These are phyloP conservation scores for Dionaea muscipula DNA, from an alignment of 179 eudicot genomes.

Conservation along the genomic window DNA sequence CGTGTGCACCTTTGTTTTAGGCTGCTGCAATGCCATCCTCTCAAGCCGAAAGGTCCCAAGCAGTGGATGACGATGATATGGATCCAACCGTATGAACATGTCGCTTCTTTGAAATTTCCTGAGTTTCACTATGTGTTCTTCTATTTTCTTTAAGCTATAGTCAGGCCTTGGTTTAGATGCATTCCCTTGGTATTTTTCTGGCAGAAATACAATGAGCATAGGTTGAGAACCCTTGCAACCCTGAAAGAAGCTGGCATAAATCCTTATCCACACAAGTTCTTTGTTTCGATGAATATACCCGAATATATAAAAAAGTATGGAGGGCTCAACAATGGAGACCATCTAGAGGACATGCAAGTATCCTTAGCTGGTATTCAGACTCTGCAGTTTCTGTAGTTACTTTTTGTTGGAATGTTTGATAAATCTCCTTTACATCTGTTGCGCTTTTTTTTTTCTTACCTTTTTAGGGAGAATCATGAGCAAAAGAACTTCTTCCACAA, in stretches of 20 bases:
- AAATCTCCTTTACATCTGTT: neutral
- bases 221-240: conserved; percentile 55
- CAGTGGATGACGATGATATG: conserved; percentile 81
- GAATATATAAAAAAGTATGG: conserved; percentile 56
- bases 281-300: conserved; percentile 33
- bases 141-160: neutral
- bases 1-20: conserved; percentile 16
- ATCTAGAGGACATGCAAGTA: conserved; percentile 56
- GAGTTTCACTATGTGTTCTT: neutral
- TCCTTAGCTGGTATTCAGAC: conserved; percentile 54
- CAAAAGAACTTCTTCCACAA: conserved; percentile 78
- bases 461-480: conserved; percentile 72
- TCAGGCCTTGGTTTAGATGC: neutral
- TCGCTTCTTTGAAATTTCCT: neutral
- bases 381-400: neutral
- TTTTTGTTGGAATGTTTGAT: neutral
- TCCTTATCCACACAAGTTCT: conserved; percentile 89
- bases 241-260: conserved; percentile 59
- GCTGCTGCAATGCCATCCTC: conserved; percentile 32
- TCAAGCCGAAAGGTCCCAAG: conserved; percentile 40
- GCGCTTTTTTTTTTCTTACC: conserved; percentile 3
- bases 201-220: conserved; percentile 90
- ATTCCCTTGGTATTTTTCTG: conserved; percentile 8
- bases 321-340: conserved; percentile 44
- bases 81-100: conserved; percentile 64